phyloP scores from a whole-genome alignment of 345 rosid genomes.

The Gossypium mustelinum region DNA sequence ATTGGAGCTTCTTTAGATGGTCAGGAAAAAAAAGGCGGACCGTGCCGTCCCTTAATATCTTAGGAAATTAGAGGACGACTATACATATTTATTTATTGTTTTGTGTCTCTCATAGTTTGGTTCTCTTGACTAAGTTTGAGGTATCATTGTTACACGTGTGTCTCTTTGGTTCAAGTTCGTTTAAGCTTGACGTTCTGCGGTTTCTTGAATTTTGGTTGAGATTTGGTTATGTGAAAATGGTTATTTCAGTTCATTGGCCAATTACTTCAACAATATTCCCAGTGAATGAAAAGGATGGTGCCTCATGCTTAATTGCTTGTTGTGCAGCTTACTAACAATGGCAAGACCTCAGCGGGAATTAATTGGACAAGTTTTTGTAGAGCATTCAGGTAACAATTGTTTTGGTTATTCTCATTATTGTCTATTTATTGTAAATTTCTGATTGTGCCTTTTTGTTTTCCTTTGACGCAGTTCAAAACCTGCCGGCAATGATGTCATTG shows the following conservation, averaged over 20 bases:
- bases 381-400: conserved; percentile 61
- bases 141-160: neutral
- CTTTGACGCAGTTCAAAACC: conserved; percentile 59
- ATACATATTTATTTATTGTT: neutral
- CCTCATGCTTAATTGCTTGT: neutral
- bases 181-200: neutral
- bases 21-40: no score
- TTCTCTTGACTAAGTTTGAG: neutral
- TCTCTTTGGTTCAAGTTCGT: neutral
- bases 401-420: neutral
- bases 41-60: no score
- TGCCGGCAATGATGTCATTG: conserved; percentile 80
- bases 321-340: conserved; percentile 49
- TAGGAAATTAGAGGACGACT: no score
- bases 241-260: neutral
- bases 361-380: conserved; percentile 51
- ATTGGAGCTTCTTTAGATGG: no score
- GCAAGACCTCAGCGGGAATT: conserved; percentile 47
- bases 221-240: neutral
- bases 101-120: conserved; percentile 9
- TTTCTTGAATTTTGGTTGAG: neutral
- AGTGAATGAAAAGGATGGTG: neutral
- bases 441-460: neutral
- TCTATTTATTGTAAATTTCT: neutral
- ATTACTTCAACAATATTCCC: neutral